Conservation (phyloP, 139 green algal species). For the Marvania coccoides region DNA sequence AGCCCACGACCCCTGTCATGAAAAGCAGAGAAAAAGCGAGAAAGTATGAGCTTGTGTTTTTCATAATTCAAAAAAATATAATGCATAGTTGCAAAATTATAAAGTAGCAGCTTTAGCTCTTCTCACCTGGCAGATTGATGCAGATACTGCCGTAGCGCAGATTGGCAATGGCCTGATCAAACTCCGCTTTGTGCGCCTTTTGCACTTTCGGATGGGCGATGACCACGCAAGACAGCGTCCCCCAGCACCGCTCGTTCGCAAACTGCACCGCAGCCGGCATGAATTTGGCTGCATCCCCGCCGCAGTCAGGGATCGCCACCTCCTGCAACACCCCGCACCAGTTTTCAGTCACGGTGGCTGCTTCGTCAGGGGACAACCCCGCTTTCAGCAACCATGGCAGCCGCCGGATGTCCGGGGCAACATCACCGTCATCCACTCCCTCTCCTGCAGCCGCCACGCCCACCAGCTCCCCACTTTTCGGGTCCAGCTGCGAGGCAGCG, state of each 20-base stretch:
- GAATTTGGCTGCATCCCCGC: conserved; percentile 38
- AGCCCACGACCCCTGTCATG: conserved; percentile 42
- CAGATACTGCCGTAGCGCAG: conserved; percentile 65
- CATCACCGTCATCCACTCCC: neutral
- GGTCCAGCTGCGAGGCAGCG: neutral
- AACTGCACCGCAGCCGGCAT: conserved; percentile 40
- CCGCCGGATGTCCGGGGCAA: conserved; percentile 3
- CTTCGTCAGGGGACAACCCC: conserved; percentile 33
- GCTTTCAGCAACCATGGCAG: conserved; percentile 37
- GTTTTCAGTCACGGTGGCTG: conserved; percentile 47
- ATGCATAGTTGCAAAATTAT: too few species aligned
- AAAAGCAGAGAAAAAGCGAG: too few species aligned
- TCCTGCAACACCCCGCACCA: conserved; percentile 78
- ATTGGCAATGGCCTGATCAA: conserved; percentile 41
- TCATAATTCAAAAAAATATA: too few species aligned
- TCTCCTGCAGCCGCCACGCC: neutral
- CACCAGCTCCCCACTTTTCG: neutral
- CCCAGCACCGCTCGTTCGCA: conserved; percentile 63
- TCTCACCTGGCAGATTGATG: conserved; percentile 60
- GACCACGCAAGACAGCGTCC: conserved; percentile 53
- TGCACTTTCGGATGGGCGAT: conserved; percentile 46
- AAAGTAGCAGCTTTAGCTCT: too few species aligned
- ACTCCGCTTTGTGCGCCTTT: conserved; percentile 12
- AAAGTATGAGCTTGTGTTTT: too few species aligned
- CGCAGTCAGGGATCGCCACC: conserved; percentile 41